These are phyloP conservation scores for Stachybotrys chlorohalonatus DNA, from an alignment of 2,329 filamentous ascomycete genomes.

Conservation along the genomic window DNA sequence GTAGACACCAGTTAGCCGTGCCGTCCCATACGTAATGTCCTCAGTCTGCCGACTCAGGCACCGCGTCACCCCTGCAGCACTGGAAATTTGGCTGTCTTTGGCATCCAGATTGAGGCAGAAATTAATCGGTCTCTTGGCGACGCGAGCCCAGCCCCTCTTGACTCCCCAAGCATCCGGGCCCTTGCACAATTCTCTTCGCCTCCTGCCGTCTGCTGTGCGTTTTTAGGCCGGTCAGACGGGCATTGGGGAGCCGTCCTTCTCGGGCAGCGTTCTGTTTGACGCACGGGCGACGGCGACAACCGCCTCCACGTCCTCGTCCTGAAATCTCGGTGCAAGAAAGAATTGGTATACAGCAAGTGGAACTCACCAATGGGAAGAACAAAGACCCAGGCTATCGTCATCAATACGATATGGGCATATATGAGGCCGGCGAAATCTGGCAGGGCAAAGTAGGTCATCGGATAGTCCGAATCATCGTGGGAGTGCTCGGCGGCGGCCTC, in stretches of 20 bases:
- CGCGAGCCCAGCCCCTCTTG: no score
- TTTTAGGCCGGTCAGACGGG: no score
- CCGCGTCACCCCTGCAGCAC: no score
- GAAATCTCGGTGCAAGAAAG: background rate
- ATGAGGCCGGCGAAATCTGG: conserved; percentile 46
- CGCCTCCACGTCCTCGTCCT: background rate
- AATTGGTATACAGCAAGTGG: background rate
- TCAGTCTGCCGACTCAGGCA: no score
- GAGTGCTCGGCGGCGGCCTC: conserved; percentile 11
- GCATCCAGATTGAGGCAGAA: no score
- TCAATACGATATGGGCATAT: conserved; percentile 60
- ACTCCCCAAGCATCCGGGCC: no score
- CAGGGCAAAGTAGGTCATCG: conserved; percentile 52
- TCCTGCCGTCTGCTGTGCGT: no score
- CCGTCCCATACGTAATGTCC: background rate
- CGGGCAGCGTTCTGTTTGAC: background rate
- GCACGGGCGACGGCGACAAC: background rate
- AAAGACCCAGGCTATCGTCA: conserved; percentile 65
- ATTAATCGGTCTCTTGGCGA: no score
- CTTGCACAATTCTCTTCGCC: no score
- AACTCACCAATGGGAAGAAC: conserved; percentile 61
- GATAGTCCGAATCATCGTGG: conserved; percentile 20
- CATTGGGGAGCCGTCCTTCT: background rate
- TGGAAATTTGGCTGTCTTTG: no score
- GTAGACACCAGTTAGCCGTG: conserved; percentile 5